Base-by-base conservation (phyloP, 192 early-diverging fungal species). In the Backusella tuberculispora region DNA sequence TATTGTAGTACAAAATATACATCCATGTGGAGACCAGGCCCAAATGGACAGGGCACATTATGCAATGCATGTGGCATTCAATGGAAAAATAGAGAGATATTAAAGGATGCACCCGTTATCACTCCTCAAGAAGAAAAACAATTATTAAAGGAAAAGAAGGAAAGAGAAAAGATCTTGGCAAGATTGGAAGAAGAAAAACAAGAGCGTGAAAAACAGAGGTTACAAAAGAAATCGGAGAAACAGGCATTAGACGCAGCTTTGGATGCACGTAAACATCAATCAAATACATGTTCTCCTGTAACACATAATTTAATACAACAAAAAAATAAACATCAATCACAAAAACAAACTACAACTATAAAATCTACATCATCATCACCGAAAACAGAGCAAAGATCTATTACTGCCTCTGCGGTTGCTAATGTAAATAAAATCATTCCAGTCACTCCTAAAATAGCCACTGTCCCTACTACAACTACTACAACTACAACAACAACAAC, bases 1-100 rank as follows among this genome's bases (percentile, higher is more conserved):
- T 80, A 80, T 47, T 80, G 79, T 19, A 75, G 79, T 37, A 80
- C 79, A 17, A 67, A 45, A 24, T 50, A 72, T 24, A 80, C 79
- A 43, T 40, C 66, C 26, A 80, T 80, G 79, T 76, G 79, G 74
- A 41, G 79, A 53, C 70, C 43, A 19, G 79, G 79, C 12, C 79
- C 79, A 15, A 69, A 19, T 29, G 79, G 79, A 13, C 48, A 50
- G 19, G 74, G 74, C 12, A 76, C 79, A 26, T 43, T 80, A 13
- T 80, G 79, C 43, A 80, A 80, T 64, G 71, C 72, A 1, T 80
- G 79, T 56, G 75, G 79, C 13, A 19, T 76, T 1, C 53, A 66
- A 45, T 80, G 79, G 79, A 73, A 74, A 17, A 71, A 74, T 71
- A 72, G 75, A 37, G 50, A 74, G 14, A 80, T 80, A 53, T 38